A percentile compares a stretch with the other conserved stretches of the same genome.
Evolutionary conservation across 768 basidiomycete genomes (phyloP).

Genomic region (Phanerodontia chrysosporium): DNA sequence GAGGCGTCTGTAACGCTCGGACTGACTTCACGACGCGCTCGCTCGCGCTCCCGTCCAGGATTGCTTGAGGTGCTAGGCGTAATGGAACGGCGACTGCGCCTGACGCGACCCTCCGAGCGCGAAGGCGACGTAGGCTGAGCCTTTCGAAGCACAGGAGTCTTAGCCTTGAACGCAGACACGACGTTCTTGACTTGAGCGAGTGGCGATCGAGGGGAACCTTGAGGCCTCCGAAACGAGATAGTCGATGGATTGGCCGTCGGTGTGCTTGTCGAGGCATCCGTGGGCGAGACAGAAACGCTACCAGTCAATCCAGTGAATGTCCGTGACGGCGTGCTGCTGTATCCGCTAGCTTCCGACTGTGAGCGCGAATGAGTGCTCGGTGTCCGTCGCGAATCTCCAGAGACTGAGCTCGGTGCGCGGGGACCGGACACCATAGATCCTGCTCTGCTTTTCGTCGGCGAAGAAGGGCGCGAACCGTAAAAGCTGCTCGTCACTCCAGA

Average conservation of each 20-base stretch:
- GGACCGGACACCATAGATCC: constrained; percentile 24
- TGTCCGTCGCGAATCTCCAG: constrained; percentile 19
- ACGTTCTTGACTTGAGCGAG: constrained; percentile 74
- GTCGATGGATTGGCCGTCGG: constrained; percentile 39
- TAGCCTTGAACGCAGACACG: constrained; percentile 77
- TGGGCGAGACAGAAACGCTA: constrained; percentile 19
- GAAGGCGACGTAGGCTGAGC: constrained; percentile 14
- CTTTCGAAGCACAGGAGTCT: constrained; percentile 45
- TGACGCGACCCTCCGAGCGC: constrained; percentile 24
- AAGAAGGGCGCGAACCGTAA: constrained; percentile 41
- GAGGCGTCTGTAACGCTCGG: neutral
- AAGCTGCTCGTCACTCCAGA: constrained; percentile 28
- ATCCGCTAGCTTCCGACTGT: constrained; percentile 33
- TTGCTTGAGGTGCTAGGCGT: constrained; percentile 4
- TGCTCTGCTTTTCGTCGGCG: constrained; percentile 41
- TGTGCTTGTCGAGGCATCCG: constrained; percentile 26
- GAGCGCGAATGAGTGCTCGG: constrained; percentile 28
- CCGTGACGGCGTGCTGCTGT: constrained; percentile 21
- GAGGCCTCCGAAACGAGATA: constrained; percentile 56
- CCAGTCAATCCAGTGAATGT: constrained; percentile 18
- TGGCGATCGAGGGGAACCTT: constrained; percentile 63
- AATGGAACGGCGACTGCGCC: constrained; percentile 34
- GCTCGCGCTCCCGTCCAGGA: neutral
- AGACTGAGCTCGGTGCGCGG: constrained; percentile 29
- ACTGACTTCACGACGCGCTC: constrained; percentile 2